Base-by-base conservation (phyloP, 768 basidiomycete species). In the Podaxis mareebaensis region DNA sequence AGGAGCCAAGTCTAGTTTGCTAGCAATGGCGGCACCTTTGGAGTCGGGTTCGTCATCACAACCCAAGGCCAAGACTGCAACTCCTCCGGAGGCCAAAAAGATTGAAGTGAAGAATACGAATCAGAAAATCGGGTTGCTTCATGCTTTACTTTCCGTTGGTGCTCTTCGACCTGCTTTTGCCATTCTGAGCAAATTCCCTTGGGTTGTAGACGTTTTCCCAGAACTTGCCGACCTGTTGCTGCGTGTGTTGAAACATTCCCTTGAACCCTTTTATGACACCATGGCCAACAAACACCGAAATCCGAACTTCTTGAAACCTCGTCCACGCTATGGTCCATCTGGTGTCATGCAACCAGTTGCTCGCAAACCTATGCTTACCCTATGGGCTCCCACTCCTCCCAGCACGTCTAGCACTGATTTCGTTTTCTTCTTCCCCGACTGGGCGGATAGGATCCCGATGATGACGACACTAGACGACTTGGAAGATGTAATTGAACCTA, bases 361-460 rank as follows among this genome's bases (percentile, higher is more conserved):
- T 22, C 85, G 86, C 26, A 93, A 90, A 69, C 78, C 85, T 0
- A 72, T 84, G 3, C 79, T 95, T n/a, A 92, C 93, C 0, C 75
- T 91, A 3, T 84, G 84, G 74, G 90, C 91, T 1, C 96, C 96
- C 3, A 84, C 85, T 12, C 95, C 96, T 26, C 90, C 92, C 0
- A 83, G 85, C 67, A 95, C 93, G 22, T 83, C 78, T 59, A 82
- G 79, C 3, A 83, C 82, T n/a, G 86, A 90, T 56, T 96, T 93
- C 68, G 84, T 93, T 4, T 97, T 93, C 80, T 98, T 97, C 82
- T 96, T 89, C 73, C 91, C 93, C 12, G 81, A 87, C 61, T 98
- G 95, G 95, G 73, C 76, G 13, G 84, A 89, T 51, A 81, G 83
- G 54, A 77, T 96, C 33, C 92, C 92, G 4, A 67, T 87, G 33